Evolutionary conservation across 164 flowering plant genomes (phyloP).

Genomic region (Umbellularia californica): DNA sequence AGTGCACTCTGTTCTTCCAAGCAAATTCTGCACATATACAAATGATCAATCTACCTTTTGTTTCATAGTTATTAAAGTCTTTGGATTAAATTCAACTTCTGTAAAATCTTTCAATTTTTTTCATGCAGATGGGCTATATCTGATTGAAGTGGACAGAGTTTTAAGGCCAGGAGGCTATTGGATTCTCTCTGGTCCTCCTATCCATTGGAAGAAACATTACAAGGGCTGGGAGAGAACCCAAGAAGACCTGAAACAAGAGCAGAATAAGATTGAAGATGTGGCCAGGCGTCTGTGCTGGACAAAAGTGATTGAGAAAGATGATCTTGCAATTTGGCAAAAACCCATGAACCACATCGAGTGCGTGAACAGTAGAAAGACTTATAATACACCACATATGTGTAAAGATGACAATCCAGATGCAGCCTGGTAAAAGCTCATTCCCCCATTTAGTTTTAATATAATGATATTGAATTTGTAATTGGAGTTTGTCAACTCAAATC

Average conservation of each 20-base stretch:
- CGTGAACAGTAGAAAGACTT: conserved; percentile 33
- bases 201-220: conserved; percentile 85
- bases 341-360: conserved; percentile 87
- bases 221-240: conserved; percentile 95
- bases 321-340: conserved; percentile 85
- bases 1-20: too few species aligned
- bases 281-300: conserved; percentile 85
- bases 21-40: background rate
- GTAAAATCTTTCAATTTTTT: background rate
- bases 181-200: conserved; percentile 97
- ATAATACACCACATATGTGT: conserved; percentile 72
- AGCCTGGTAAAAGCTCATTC: conserved; percentile 58
- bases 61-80: too few species aligned
- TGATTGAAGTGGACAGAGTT: conserved; percentile 89
- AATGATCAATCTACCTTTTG: background rate
- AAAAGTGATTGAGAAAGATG: conserved; percentile 74
- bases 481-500: background rate
- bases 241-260: conserved; percentile 88
- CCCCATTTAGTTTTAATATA: background rate
- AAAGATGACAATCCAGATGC: conserved; percentile 68
- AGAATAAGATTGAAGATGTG: conserved; percentile 73
- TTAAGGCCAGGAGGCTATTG: conserved; percentile 96
- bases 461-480: background rate
- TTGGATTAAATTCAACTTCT: background rate
- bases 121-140: conserved; percentile 68